Conservation (phyloP, 768 basidiomycete genomes). For the Terana coerulea region DNA sequence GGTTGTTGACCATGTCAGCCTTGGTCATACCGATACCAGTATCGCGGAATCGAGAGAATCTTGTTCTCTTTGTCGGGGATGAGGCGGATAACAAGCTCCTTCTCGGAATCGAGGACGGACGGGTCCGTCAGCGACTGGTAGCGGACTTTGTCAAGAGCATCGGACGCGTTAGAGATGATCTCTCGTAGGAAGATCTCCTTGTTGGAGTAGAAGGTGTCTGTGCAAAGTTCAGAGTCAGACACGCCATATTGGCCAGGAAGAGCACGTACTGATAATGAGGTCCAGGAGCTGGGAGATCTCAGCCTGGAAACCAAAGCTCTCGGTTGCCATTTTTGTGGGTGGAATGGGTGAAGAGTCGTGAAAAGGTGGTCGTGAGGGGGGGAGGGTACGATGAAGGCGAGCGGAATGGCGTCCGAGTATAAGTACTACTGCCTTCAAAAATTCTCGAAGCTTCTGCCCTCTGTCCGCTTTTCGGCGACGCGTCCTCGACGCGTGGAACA, state of each 20-base stretch:
- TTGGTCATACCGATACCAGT: slow-evolving; percentile 99
- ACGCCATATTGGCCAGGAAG: not conserved
- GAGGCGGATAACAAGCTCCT: slow-evolving; percentile 94
- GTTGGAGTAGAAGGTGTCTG: slow-evolving; percentile 99
- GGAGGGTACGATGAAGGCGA: slow-evolving; percentile 5
- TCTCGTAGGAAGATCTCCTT: slow-evolving; percentile 99
- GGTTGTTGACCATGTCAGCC: slow-evolving; percentile 99
- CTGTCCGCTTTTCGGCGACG: too few species aligned
- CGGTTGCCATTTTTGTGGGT: slow-evolving; percentile 53
- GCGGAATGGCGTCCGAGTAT: slow-evolving; percentile 21
- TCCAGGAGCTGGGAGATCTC: slow-evolving; percentile 99
- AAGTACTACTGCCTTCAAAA: slow-evolving; percentile 28
- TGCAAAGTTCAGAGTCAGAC: not conserved
- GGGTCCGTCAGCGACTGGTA: slow-evolving; percentile 96
- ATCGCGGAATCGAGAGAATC: slow-evolving; percentile 84
- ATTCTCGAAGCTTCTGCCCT: slow-evolving; percentile 45
- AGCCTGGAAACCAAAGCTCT: slow-evolving; percentile 96
- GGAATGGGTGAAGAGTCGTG: slow-evolving; percentile 15
- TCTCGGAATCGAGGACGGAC: slow-evolving; percentile 80
- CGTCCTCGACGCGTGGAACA: slow-evolving; percentile 3
- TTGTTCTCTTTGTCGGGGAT: slow-evolving; percentile 96
- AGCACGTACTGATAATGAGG: slow-evolving; percentile 89
- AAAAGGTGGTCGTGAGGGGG: slow-evolving; percentile 14
- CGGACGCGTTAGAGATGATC: slow-evolving; percentile 94
- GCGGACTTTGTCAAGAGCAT: slow-evolving; percentile 99